Percentiles rank a stretch among this genome's conserved stretches.
These are phyloP conservation scores for Chlamydomonas schloesseri DNA, from an alignment of 139 green algal genomes.

Conservation along the genomic window DNA sequence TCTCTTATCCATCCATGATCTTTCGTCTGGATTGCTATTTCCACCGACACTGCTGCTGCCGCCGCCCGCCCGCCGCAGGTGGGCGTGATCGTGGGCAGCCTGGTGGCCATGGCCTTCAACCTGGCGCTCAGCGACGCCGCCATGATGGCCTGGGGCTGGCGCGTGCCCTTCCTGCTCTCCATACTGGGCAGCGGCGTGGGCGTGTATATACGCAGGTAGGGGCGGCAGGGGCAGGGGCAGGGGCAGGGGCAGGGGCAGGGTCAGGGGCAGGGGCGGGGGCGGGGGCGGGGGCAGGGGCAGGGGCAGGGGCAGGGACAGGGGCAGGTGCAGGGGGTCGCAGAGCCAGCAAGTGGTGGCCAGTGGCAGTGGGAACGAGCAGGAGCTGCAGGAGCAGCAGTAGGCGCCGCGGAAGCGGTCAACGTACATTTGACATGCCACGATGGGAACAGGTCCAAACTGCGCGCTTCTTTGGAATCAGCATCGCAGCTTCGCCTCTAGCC, in stretches of 20 bases:
- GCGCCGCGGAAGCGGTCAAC: no score
- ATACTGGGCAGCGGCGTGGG: slow-evolving; percentile 50
- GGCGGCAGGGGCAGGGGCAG: not conserved
- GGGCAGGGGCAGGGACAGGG: no score
- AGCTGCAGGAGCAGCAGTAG: no score
- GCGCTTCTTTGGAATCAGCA: no score
- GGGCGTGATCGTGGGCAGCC: slow-evolving; percentile 47
- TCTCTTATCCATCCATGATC: no score
- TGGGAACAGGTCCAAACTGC: no score
- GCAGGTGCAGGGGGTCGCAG: no score
- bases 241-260: not conserved
- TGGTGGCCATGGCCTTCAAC: slow-evolving; percentile 51
- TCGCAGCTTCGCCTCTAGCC: no score
- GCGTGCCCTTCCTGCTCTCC: slow-evolving; percentile 57
- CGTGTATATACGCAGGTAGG: slow-evolving; percentile 50
- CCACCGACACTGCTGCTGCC: not conserved
- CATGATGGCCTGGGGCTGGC: slow-evolving; percentile 56
- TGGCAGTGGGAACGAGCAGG: not conserved
- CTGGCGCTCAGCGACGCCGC: slow-evolving; percentile 31
- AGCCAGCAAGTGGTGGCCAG: not conserved
- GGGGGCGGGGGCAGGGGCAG: no score
- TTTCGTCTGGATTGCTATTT: no score
- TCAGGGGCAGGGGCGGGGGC: not conserved
- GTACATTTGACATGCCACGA: no score
- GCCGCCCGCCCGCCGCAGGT: slow-evolving; percentile 11